These are phyloP conservation scores for Oryza australiensis DNA, from an alignment of 176 grass and related monocot genomes.

Conservation along the genomic window DNA sequence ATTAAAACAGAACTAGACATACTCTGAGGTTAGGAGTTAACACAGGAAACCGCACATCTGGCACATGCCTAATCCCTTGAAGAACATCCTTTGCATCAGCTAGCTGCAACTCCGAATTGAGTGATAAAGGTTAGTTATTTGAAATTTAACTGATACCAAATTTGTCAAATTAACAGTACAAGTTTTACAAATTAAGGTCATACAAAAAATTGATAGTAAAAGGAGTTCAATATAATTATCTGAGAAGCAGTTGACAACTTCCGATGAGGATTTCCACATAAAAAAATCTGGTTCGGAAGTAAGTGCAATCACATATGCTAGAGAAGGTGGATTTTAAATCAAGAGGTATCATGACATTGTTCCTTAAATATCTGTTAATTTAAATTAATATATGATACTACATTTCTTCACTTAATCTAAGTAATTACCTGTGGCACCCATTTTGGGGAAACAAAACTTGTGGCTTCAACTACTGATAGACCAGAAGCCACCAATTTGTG, in stretches of 20 bases:
- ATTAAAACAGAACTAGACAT: conserved; percentile 15
- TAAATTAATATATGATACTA: not conserved
- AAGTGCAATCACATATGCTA: not conserved
- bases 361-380: not conserved
- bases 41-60: conserved; percentile 56
- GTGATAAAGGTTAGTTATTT: not conserved
- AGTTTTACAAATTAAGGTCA: not conserved
- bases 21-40: conserved; percentile 90
- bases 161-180: not conserved
- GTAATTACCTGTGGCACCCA: conserved; percentile 76
- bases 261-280: not conserved
- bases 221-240: not conserved
- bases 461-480: conserved; percentile 71
- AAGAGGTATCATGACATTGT: not conserved
- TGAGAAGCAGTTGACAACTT: not conserved
- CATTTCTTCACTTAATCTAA: not conserved
- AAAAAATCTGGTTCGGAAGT: too few species aligned
- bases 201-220: not conserved
- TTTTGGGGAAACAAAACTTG: conserved; percentile 91
- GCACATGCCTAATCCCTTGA: conserved; percentile 42
- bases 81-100: conserved; percentile 80
- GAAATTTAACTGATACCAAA: not conserved
- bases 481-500: conserved; percentile 62
- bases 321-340: not conserved
- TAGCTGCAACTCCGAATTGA: conserved; percentile 48